These are phyloP conservation scores for Lactarius hatsudake DNA, from an alignment of 768 basidiomycete genomes.

Conservation along the genomic window DNA sequence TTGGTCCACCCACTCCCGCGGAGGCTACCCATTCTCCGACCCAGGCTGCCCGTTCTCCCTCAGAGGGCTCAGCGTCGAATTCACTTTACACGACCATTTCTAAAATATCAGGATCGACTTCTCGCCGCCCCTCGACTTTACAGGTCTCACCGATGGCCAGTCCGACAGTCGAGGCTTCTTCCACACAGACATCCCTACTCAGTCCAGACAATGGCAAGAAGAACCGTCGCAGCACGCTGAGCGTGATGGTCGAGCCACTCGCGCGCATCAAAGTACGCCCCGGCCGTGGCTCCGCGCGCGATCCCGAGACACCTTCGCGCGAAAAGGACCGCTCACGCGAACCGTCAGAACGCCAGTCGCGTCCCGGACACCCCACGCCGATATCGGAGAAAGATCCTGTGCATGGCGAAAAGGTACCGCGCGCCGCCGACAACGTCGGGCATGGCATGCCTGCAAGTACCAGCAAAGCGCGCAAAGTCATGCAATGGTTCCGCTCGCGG, in stretches of 20 bases:
- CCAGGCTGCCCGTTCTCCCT: slow-evolving; percentile 41
- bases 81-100: slow-evolving; percentile 32
- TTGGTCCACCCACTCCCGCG: slow-evolving; percentile 42
- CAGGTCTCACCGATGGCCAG: slow-evolving; percentile 31
- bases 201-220: slow-evolving; percentile 35
- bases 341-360: slow-evolving; percentile 14
- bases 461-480: slow-evolving; percentile 91
- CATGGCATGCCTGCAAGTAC: slow-evolving; percentile 62
- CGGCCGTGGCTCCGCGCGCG: slow-evolving; percentile 28
- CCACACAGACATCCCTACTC: slow-evolving; percentile 35
- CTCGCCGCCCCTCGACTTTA: slow-evolving; percentile 35
- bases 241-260: slow-evolving; percentile 49
- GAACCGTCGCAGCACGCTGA: slow-evolving; percentile 30
- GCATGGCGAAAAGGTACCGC: slow-evolving; percentile 35
- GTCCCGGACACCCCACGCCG: background rate
- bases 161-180: slow-evolving; percentile 25
- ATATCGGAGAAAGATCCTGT: slow-evolving; percentile 30
- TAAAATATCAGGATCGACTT: slow-evolving; percentile 25
- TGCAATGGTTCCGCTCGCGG: slow-evolving; percentile 94
- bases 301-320: slow-evolving; percentile 32
- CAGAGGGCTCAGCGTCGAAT: slow-evolving; percentile 31
- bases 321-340: slow-evolving; percentile 35
- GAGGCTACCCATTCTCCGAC: slow-evolving; percentile 34
- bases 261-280: slow-evolving; percentile 44
- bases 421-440: slow-evolving; percentile 28